Conservation (phyloP, 768 basidiomycete species). For the Macrocybe gigantea region DNA sequence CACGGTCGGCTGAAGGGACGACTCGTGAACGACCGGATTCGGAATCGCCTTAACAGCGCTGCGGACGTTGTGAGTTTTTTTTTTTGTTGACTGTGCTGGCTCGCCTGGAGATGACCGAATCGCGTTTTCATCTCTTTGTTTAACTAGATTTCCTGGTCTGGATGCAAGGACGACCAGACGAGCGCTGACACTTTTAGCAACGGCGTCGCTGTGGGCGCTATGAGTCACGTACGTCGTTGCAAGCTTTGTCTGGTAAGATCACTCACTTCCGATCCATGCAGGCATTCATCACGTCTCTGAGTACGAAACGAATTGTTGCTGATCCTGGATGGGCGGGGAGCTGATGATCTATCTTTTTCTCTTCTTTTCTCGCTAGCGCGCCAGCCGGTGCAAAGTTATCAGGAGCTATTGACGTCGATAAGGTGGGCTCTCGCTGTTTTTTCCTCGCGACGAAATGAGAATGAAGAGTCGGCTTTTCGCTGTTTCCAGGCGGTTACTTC, state of each 20-base stretch:
- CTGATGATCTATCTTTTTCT: slow-evolving; percentile 1
- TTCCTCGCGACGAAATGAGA: neutral
- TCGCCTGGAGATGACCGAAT: neutral
- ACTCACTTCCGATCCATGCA: slow-evolving; percentile 15
- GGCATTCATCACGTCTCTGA: slow-evolving; percentile 57
- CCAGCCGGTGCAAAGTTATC: slow-evolving; percentile 59
- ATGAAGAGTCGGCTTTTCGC: neutral
- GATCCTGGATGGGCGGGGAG: neutral
- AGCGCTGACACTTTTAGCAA: slow-evolving; percentile 65
- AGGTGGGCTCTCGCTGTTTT: slow-evolving; percentile 30
- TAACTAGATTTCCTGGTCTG: slow-evolving; percentile 62
- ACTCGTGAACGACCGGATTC: slow-evolving; percentile 27
- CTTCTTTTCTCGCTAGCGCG: slow-evolving; percentile 17
- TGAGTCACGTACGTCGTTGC: slow-evolving; percentile 61
- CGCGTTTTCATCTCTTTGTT: neutral
- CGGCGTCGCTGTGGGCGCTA: slow-evolving; percentile 69
- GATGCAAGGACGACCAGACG: slow-evolving; percentile 65
- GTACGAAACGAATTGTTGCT: slow-evolving; percentile 19
- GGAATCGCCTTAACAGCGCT: slow-evolving; percentile 41
- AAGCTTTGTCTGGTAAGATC: neutral
- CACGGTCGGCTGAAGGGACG: slow-evolving; percentile 45
- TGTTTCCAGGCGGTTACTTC: slow-evolving; percentile 41
- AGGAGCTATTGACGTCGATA: slow-evolving; percentile 51
- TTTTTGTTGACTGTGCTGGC: neutral
- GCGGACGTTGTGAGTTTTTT: slow-evolving; percentile 62